Percentiles rank a stretch among this genome's conserved stretches.
Evolutionary conservation across 495 filamentous ascomycete genomes (phyloP).

Genomic region (Oidiodendron maius): DNA sequence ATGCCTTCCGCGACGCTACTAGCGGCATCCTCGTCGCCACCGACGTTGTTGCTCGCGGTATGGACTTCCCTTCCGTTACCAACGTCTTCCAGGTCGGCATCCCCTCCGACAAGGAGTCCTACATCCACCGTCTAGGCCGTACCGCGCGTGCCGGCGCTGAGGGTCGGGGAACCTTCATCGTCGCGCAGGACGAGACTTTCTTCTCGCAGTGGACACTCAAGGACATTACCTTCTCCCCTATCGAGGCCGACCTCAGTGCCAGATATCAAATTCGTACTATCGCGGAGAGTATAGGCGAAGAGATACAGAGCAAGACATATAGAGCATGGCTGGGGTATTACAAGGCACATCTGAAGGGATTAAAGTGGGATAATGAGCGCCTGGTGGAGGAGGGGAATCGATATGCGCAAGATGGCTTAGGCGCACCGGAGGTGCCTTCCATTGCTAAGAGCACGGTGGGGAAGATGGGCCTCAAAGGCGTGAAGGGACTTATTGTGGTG

Average conservation of each 20-base stretch:
- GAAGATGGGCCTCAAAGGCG: slow-evolving; percentile 50
- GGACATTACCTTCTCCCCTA: slow-evolving; percentile 28
- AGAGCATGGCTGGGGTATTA: slow-evolving; percentile 42
- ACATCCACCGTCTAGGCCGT: slow-evolving; percentile 69
- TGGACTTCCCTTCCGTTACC: slow-evolving; percentile 71
- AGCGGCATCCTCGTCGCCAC: slow-evolving; percentile 57
- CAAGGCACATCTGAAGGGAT: slow-evolving; percentile 39
- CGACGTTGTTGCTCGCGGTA: slow-evolving; percentile 66
- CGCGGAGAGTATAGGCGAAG: slow-evolving; percentile 16
- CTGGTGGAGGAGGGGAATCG: slow-evolving; percentile 40
- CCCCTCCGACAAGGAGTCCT: slow-evolving; percentile 56
- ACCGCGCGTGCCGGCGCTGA: slow-evolving; percentile 66
- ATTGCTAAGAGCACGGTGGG: slow-evolving; percentile 38
- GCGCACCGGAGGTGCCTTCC: slow-evolving; percentile 36
- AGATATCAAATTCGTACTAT: slow-evolving; percentile 19
- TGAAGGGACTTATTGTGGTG: slow-evolving; percentile 28
- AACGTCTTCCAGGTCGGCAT: slow-evolving; percentile 67
- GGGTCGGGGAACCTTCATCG: slow-evolving; percentile 59
- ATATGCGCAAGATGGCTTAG: slow-evolving; percentile 35
- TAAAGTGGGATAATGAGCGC: slow-evolving; percentile 29
- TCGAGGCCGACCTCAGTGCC: slow-evolving; percentile 24
- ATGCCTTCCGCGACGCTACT: slow-evolving; percentile 51
- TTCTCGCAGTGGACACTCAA: slow-evolving; percentile 41
- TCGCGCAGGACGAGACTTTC: slow-evolving; percentile 54
- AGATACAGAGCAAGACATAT: slow-evolving; percentile 26